These are phyloP conservation scores for Kluyveromyces aestuarii DNA, from an alignment of 805 yeast genomes.

Conservation along the genomic window DNA sequence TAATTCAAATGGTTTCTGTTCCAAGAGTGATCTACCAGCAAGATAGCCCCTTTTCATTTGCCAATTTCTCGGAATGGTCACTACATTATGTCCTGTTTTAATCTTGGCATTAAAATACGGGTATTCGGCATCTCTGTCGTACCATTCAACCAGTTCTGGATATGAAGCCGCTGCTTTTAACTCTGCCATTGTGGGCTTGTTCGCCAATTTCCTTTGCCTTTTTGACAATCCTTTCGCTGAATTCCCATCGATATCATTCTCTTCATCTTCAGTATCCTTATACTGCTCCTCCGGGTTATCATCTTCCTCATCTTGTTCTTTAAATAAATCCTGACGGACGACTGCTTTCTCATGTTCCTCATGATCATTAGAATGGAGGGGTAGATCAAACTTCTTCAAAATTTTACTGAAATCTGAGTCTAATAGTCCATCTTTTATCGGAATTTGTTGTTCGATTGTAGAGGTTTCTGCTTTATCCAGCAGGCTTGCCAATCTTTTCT, in stretches of 20 bases:
- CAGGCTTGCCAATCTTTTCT: not conserved
- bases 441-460: not conserved
- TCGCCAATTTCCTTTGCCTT: constrained; percentile 39
- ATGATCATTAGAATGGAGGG: not conserved
- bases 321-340: not conserved
- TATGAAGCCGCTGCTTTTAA: constrained; percentile 49
- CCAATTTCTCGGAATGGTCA: constrained; percentile 86
- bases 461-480: not conserved
- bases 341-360: not conserved
- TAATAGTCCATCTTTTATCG: not conserved
- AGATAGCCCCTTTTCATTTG: constrained; percentile 65
- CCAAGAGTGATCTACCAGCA: constrained; percentile 54
- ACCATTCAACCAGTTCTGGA: constrained; percentile 82
- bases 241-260: constrained; percentile 17
- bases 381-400: not conserved
- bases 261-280: constrained; percentile 15
- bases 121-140: constrained; percentile 75
- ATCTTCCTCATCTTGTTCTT: not conserved
- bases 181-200: constrained; percentile 54
- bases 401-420: not conserved
- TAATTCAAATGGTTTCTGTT: constrained; percentile 61
- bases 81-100: constrained; percentile 54
- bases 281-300: not conserved
- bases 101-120: constrained; percentile 58
- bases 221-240: constrained; percentile 34